Base-by-base conservation (phyloP, 495 filamentous ascomycete genomes). In the Jackrogersella multiformis region DNA sequence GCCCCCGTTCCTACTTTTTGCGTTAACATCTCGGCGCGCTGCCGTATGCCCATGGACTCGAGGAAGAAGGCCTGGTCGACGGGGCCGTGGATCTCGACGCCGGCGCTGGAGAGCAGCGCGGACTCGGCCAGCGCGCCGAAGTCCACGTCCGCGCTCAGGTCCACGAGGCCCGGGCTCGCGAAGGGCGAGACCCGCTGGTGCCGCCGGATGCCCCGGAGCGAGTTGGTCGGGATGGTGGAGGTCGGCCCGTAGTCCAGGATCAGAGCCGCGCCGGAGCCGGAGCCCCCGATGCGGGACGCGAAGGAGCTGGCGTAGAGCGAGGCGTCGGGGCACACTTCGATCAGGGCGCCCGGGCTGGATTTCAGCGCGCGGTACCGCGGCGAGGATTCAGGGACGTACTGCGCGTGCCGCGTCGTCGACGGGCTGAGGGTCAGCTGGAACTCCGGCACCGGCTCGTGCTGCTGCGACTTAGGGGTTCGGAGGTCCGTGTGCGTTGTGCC, bases 201-300 rank as follows among this genome's bases (percentile, higher is more conserved):
- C 8, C 77, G 73, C 35, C 87, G 82, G 75, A 99, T 97, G 10
- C 95, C 95, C 24, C 95, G 90, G 9, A 99, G 82, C 0, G 92
- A 93, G 81, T 94, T 94, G 28, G 88, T 81, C 0, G 95, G 95
- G 46, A 97, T 88, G 0, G 90, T 90, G 49, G 84, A 80, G 18
- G 85, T 59, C 1, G 94, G 92, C 1, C 95, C 95, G 79, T 98
- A 99, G 79, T 99, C 95, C 60, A 99, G 86, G 66, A 99, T 92
- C 13, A 99, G 79, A 1, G 94, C 94, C 12, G 92, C 93, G 48
- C 95, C 95, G 2, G 88, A 90, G 5, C 92, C 87, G 0, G 85
- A 81, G 24, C 91, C 90, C 38, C 94, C 94, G 66, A 99, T 95
- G 30, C 90, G 89, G 4, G 81, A 76, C 2, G 95, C 92, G 70